Evolutionary conservation across 495 filamentous ascomycete genomes (phyloP).

Genomic region (Ascobolus immersus): DNA sequence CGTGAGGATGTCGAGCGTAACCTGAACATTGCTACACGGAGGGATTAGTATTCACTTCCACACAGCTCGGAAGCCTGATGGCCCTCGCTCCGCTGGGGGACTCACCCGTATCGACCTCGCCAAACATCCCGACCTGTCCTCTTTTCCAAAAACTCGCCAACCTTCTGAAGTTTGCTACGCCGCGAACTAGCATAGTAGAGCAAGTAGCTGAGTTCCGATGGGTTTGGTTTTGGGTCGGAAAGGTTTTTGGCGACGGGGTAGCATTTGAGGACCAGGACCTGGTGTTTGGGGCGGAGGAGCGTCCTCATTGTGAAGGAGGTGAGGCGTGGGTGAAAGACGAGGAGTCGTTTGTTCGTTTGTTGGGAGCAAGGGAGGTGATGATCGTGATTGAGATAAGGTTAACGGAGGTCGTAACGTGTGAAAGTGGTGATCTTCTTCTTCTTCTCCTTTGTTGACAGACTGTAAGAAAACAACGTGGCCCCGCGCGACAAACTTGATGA

Average conservation of each 20-base stretch:
- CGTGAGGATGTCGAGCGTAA: slow-evolving; percentile 66
- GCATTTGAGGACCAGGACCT: slow-evolving; percentile 77
- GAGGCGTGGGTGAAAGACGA: no score
- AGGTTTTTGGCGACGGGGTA: slow-evolving; percentile 45
- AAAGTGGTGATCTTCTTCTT: no score
- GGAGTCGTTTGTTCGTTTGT: no score
- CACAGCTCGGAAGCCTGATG: slow-evolving; percentile 1
- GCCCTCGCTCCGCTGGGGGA: slow-evolving; percentile 4
- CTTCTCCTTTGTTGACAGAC: no score
- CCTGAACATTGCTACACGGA: slow-evolving; percentile 74
- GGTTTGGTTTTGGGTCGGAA: slow-evolving; percentile 63
- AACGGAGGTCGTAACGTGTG: no score
- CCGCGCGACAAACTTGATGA: no score
- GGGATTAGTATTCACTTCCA: slow-evolving; percentile 2
- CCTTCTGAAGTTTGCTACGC: slow-evolving; percentile 78
- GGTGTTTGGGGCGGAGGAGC: slow-evolving; percentile 52
- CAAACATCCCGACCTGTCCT: slow-evolving; percentile 70
- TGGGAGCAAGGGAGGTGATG: no score
- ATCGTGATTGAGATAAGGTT: no score
- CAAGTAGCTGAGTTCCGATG: slow-evolving; percentile 80
- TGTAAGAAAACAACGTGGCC: no score
- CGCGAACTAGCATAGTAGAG: slow-evolving; percentile 87
- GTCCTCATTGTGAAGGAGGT: slow-evolving; percentile 1
- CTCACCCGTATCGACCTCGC: slow-evolving; percentile 54
- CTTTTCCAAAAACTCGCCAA: slow-evolving; percentile 73